Percentiles rank a stretch among this genome's conserved stretches.
Evolutionary conservation across 2,329 filamentous ascomycete species (phyloP).

Genomic region (Leptoxyphium fumago): DNA sequence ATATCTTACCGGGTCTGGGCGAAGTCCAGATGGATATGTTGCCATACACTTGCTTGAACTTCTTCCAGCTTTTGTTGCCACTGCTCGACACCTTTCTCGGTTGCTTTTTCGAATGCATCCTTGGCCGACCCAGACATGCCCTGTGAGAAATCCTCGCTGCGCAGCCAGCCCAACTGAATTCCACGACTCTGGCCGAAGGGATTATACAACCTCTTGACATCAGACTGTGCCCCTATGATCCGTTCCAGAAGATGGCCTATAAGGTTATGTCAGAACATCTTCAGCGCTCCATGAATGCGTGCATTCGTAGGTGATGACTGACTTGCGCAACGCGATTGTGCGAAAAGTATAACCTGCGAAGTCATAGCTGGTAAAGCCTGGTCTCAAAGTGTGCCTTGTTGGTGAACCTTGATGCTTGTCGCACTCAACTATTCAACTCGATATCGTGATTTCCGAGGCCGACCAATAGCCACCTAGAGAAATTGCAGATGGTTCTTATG

Average conservation of each 20-base stretch:
- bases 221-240: not conserved
- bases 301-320: not conserved
- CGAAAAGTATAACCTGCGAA: not conserved
- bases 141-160: not conserved
- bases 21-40: too few species aligned
- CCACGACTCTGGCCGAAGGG: not conserved
- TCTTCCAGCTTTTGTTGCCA: too few species aligned
- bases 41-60: too few species aligned
- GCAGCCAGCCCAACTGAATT: not conserved
- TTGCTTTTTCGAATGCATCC: too few species aligned
- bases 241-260: not conserved
- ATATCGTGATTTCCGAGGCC: too few species aligned
- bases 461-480: too few species aligned
- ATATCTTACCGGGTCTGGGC: too few species aligned
- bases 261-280: not conserved
- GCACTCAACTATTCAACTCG: too few species aligned
- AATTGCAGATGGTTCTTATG: too few species aligned
- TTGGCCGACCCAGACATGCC: not conserved
- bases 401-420: too few species aligned
- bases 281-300: not conserved
- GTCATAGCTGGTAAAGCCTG: not conserved
- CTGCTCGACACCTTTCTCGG: too few species aligned
- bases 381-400: too few species aligned
- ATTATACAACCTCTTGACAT: not conserved
- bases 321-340: not conserved